Conservation (phyloP, 306 rosid species). For the Argentina anserina region DNA sequence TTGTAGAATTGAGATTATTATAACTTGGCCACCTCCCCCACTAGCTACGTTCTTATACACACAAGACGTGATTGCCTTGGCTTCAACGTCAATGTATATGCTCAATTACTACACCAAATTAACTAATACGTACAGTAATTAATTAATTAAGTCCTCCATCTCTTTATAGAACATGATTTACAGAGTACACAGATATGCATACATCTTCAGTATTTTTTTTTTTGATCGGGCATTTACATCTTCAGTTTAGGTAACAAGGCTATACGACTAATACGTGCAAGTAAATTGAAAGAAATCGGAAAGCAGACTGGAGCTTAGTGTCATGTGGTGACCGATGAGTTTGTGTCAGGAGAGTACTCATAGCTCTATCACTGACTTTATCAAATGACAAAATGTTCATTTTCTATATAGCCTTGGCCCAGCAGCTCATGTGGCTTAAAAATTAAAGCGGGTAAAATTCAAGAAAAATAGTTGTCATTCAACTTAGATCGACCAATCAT, state of each 20-base stretch:
- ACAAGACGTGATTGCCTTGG: slow-evolving; percentile 41
- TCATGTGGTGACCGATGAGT: slow-evolving; percentile 4
- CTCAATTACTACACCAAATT: neutral
- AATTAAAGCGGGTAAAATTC: too few relatives aligned
- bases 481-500: too few relatives aligned
- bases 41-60: slow-evolving; percentile 19
- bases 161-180: neutral
- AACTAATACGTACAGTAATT: too few relatives aligned
- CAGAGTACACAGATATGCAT: neutral
- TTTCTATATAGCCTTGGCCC: neutral
- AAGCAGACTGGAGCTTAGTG: neutral
- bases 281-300: neutral
- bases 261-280: neutral
- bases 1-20: slow-evolving; percentile 26
- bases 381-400: neutral
- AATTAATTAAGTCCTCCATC: neutral
- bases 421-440: too few relatives aligned
- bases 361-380: slow-evolving; percentile 4
- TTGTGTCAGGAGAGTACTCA: neutral
- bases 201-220: too few relatives aligned
- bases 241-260: neutral
- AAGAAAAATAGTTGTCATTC: too few relatives aligned
- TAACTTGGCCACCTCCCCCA: slow-evolving; percentile 14
- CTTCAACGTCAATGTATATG: slow-evolving; percentile 41
- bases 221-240: too few relatives aligned